Evolutionary conservation across 371 early-diverging fungal genomes (phyloP).

Genomic region (Mucor circinelloides): DNA sequence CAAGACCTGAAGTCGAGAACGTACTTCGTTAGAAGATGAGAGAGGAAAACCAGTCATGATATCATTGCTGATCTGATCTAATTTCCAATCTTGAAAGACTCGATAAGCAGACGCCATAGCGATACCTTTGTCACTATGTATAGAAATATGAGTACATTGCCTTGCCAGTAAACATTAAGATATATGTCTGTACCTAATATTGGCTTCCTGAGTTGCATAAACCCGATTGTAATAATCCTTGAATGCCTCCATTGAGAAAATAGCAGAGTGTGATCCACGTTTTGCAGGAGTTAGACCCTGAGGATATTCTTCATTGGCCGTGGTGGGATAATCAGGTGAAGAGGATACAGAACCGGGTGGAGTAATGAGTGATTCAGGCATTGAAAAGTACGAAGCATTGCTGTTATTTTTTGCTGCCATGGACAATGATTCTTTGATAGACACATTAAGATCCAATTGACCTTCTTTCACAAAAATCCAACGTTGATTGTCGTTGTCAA

Average conservation of each 20-base stretch:
- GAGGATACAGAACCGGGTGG: conserved; percentile 27
- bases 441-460: conserved; percentile 16
- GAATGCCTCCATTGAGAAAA: conserved; percentile 32
- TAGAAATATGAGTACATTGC: not conserved
- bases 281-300: conserved; percentile 46
- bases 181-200: conserved; percentile 27
- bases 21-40: conserved; percentile 9
- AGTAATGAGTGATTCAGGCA: conserved; percentile 12
- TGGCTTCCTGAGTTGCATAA: conserved; percentile 26
- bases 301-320: conserved; percentile 19
- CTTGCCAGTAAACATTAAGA: not conserved
- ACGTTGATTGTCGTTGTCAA: conserved; percentile 49
- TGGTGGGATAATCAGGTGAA: conserved; percentile 17
- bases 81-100: conserved; percentile 46
- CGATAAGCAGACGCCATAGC: conserved; percentile 57
- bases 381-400: conserved; percentile 10
- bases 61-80: conserved; percentile 29
- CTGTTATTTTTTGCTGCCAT: not conserved
- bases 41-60: conserved; percentile 16
- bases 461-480: conserved; percentile 47
- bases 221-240: conserved; percentile 42
- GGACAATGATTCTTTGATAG: conserved; percentile 5
- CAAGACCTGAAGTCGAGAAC: conserved; percentile 22
- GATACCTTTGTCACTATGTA: conserved; percentile 45
- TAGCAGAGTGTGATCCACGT: conserved; percentile 47